phyloP scores from a whole-genome alignment of 2,329 filamentous ascomycete species.

The Exophiala spinifera region DNA sequence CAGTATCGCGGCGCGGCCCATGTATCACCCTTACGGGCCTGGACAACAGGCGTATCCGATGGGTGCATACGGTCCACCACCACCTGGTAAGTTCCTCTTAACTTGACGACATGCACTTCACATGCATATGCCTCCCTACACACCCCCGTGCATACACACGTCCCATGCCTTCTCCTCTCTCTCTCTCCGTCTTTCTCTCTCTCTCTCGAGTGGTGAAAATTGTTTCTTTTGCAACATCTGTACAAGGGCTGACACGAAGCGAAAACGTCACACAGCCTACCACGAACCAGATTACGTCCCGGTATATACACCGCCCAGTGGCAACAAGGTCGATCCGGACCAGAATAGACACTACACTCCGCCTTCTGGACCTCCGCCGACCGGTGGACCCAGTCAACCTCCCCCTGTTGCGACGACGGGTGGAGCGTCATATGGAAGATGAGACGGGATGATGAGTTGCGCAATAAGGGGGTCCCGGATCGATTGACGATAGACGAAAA shows the following conservation, averaged over 20 bases:
- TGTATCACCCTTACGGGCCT: constrained; percentile 9
- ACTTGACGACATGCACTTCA: too few relatives aligned
- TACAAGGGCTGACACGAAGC: background rate
- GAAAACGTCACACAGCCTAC: constrained; percentile 17
- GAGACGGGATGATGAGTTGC: too few relatives aligned
- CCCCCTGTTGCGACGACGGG: too few relatives aligned
- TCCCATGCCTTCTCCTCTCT: too few relatives aligned
- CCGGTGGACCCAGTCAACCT: constrained; percentile 5
- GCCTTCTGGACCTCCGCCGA: constrained; percentile 10
- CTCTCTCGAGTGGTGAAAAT: background rate
- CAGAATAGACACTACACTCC: constrained; percentile 24
- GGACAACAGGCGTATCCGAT: constrained; percentile 26
- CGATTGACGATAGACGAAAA: too few relatives aligned
- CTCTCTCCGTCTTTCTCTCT: background rate
- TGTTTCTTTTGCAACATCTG: too few relatives aligned
- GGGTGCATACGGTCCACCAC: constrained; percentile 28
- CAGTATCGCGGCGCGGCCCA: constrained; percentile 17
- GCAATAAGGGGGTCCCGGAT: too few relatives aligned
- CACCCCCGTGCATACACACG: too few relatives aligned
- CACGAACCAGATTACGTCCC: constrained; percentile 27
- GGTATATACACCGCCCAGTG: constrained; percentile 29
- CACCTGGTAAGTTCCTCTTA: constrained; percentile 24
- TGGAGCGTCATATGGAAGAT: background rate
- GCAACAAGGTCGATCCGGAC: constrained; percentile 31
- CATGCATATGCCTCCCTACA: too few relatives aligned